phyloP scores from a whole-genome alignment of 495 filamentous ascomycete genomes.

The Terfezia claveryi region DNA sequence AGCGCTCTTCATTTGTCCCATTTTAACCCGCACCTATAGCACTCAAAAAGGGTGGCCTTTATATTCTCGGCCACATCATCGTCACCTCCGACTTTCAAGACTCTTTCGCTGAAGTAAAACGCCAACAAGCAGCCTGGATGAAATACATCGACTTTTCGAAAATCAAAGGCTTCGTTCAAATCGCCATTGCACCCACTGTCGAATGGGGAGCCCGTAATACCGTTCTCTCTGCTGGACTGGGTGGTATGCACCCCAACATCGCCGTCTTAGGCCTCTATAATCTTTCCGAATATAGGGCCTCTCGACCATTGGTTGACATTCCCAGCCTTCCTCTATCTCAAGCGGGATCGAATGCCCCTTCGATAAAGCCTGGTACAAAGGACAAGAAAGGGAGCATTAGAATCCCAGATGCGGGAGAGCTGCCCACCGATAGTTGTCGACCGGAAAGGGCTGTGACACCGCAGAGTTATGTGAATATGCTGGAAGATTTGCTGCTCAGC shows the following conservation, averaged over 20 bases:
- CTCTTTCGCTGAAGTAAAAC: conserved; percentile 57
- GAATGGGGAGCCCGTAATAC: conserved; percentile 74
- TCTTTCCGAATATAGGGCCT: conserved; percentile 44
- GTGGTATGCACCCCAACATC: conserved; percentile 84
- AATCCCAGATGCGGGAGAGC: conserved; percentile 26
- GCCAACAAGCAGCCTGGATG: conserved; percentile 62
- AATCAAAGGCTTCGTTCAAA: conserved; percentile 75
- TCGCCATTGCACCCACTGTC: conserved; percentile 56
- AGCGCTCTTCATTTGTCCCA: too few relatives aligned
- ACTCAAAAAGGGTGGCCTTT: conserved; percentile 67
- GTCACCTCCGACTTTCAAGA: conserved; percentile 61
- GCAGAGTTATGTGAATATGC: conserved; percentile 54
- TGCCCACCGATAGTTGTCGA: conserved; percentile 40
- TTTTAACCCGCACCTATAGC: conserved; percentile 13
- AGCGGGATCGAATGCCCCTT: not conserved
- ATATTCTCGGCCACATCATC: conserved; percentile 71
- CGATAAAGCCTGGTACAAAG: not conserved
- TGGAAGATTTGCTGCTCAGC: conserved; percentile 59
- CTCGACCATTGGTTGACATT: conserved; percentile 31
- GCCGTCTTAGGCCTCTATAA: conserved; percentile 55
- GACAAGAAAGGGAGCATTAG: conserved; percentile 13
- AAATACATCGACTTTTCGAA: conserved; percentile 71
- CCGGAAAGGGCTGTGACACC: conserved; percentile 40
- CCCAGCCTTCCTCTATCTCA: not conserved
- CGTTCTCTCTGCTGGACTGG: conserved; percentile 57